Evolutionary conservation across 2,329 filamentous ascomycete species (phyloP).

Genomic region (Graphiopsis chlorocephala): DNA sequence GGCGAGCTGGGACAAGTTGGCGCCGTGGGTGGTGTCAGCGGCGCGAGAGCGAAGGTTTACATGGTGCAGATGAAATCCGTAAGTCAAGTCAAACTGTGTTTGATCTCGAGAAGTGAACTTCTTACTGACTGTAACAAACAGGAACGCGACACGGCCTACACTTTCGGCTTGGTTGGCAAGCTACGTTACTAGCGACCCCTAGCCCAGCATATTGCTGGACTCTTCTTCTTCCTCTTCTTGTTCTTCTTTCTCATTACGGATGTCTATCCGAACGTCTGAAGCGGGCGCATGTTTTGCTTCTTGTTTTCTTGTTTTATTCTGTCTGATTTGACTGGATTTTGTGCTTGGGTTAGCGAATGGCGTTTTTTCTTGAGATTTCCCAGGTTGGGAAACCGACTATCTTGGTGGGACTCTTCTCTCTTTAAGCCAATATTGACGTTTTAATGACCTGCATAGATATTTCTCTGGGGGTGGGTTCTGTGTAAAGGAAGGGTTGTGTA

Average conservation of each 20-base stretch:
- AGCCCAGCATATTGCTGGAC: background rate
- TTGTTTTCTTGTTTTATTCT: background rate
- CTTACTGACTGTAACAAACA: constrained; percentile 23
- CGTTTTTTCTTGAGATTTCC: background rate
- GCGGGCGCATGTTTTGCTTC: background rate
- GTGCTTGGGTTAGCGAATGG: background rate
- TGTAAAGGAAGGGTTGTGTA: background rate
- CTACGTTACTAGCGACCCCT: constrained; percentile 41
- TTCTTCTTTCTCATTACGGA: background rate
- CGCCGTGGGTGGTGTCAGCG: constrained; percentile 56
- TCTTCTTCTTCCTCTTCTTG: background rate
- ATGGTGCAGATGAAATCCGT: constrained; percentile 55
- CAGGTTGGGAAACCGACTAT: too few relatives aligned
- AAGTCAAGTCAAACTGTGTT: constrained; percentile 18
- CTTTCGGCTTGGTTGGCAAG: constrained; percentile 50
- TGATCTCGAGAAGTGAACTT: background rate
- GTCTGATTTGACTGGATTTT: background rate
- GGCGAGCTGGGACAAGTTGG: constrained; percentile 61
- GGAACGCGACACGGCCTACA: constrained; percentile 50
- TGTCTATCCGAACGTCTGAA: background rate
- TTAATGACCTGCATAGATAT: background rate
- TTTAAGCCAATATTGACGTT: background rate
- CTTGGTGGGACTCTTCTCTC: background rate
- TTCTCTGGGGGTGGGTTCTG: background rate
- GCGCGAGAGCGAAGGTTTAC: constrained; percentile 57